Evolutionary conservation across 192 early-diverging fungal species (phyloP).

Genomic region (Coemansia sp.): DNA sequence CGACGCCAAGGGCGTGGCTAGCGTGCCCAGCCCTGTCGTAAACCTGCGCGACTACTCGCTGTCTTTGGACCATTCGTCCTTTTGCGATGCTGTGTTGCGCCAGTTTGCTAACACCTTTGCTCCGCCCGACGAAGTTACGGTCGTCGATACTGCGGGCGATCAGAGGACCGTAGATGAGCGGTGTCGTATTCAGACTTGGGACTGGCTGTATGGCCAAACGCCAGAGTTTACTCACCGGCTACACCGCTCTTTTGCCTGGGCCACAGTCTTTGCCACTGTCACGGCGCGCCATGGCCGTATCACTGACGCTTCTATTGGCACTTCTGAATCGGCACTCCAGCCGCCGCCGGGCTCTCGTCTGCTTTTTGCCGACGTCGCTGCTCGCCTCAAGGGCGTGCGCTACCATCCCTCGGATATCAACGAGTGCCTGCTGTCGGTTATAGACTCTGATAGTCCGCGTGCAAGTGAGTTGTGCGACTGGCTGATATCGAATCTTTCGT

Average conservation of each 20-base stretch:
- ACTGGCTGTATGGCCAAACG: slow-evolving; percentile 92
- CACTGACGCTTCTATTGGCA: slow-evolving; percentile 9
- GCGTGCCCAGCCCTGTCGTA: slow-evolving; percentile 86
- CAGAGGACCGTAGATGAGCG: slow-evolving; percentile 30
- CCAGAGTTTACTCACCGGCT: slow-evolving; percentile 77
- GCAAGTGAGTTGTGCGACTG: slow-evolving; percentile 41
- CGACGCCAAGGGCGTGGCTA: slow-evolving; percentile 85
- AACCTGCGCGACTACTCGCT: slow-evolving; percentile 78
- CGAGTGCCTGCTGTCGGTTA: slow-evolving; percentile 16
- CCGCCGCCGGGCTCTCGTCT: slow-evolving; percentile 24
- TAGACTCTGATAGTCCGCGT: slow-evolving; percentile 5
- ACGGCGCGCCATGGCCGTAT: slow-evolving; percentile 39
- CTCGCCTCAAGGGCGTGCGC: slow-evolving; percentile 24
- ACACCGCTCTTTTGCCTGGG: slow-evolving; percentile 36
- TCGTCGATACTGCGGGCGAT: slow-evolving; percentile 13
- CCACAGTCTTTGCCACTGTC: slow-evolving; percentile 19
- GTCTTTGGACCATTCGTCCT: slow-evolving; percentile 80
- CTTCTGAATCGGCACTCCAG: slow-evolving; percentile 11
- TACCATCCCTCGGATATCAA: slow-evolving; percentile 31
- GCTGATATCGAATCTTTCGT: slow-evolving; percentile 21
- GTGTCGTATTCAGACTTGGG: slow-evolving; percentile 68
- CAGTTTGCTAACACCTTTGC: slow-evolving; percentile 73
- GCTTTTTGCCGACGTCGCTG: slow-evolving; percentile 19
- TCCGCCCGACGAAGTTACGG: not conserved
- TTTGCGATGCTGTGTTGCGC: slow-evolving; percentile 74